Conservation (phyloP, 1,284 basidiomycete species). For the Sporisorium graminicola region DNA sequence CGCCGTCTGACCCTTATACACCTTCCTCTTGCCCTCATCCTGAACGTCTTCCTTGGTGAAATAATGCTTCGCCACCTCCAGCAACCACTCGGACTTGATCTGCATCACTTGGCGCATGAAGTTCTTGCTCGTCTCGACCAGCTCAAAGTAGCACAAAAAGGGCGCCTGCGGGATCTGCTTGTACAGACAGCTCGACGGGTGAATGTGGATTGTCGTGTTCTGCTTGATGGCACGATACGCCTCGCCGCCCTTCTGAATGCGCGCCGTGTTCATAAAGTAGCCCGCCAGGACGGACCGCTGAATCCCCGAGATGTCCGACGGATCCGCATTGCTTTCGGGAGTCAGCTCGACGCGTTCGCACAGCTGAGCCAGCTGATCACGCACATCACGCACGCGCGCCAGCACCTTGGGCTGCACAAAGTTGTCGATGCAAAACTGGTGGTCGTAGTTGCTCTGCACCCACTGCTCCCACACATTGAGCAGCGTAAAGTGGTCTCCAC, state of each 20-base stretch:
- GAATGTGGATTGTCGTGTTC: conserved; percentile 88
- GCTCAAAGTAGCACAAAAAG: conserved; percentile 90
- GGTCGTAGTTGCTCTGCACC: conserved; percentile 93
- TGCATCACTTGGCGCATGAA: conserved; percentile 91
- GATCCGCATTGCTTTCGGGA: conserved; percentile 86
- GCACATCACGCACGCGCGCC: conserved; percentile 90
- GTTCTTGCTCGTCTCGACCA: conserved; percentile 76
- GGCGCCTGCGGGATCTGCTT: conserved; percentile 93
- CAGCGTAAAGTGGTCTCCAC: conserved; percentile 98
- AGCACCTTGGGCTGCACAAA: conserved; percentile 98
- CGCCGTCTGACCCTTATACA: conserved; percentile 38
- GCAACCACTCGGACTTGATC: conserved; percentile 91
- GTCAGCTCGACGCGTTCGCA: conserved; percentile 98
- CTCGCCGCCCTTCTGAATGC: conserved; percentile 64
- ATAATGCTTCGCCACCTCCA: conserved; percentile 76
- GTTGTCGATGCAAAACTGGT: conserved; percentile 74
- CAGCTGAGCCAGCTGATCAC: conserved; percentile 90
- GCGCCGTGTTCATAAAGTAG: conserved; percentile 89
- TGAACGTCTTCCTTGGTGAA: conserved; percentile 58
- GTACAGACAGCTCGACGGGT: conserved; percentile 94
- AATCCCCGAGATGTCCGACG: conserved; percentile 88
- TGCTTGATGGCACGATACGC: conserved; percentile 90
- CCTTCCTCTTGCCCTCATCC: conserved; percentile 23
- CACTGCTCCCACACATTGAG: conserved; percentile 99
- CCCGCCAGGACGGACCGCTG: conserved; percentile 95